Percentiles rank a stretch among this genome's conserved stretches.
phyloP scores from a whole-genome alignment of 306 rosid species.

The Acacia confusa region DNA sequence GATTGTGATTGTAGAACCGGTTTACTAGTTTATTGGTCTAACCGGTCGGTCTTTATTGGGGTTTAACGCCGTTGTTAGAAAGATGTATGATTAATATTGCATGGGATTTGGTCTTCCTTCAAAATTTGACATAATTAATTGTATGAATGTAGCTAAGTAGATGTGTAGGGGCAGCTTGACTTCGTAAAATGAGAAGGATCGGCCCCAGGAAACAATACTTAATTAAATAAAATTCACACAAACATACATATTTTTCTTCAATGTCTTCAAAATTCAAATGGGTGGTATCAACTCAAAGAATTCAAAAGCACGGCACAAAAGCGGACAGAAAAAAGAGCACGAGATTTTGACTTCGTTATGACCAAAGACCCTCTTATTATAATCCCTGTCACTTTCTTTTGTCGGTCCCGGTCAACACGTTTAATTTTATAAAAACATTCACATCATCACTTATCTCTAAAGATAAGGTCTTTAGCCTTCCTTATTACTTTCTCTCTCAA shows the following conservation, averaged over 20 bases:
- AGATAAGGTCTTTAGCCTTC: neutral
- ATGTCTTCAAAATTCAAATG: neutral
- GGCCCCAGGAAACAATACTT: neutral
- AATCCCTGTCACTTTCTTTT: conserved; percentile 17
- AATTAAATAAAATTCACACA: neutral
- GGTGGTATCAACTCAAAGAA: conserved; percentile 6
- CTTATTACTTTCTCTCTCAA: neutral
- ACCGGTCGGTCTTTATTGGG: too few relatives aligned
- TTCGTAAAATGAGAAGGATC: neutral
- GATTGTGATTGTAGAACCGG: too few relatives aligned
- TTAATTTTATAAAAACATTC: neutral
- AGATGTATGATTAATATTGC: neutral
- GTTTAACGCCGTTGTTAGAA: too few relatives aligned
- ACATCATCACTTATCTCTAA: neutral
- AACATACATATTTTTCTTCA: neutral
- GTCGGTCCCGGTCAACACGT: conserved; percentile 30
- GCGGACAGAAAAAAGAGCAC: conserved; percentile 31
- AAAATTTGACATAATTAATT: neutral
- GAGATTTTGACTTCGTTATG: conserved; percentile 30
- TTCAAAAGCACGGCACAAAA: neutral
- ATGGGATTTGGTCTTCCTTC: neutral
- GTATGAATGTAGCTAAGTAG: neutral
- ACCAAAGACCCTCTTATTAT: neutral
- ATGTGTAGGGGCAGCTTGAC: neutral
- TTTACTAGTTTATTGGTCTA: too few relatives aligned